Percentiles rank a stretch among this genome's conserved stretches.
phyloP scores from a whole-genome alignment of 2,329 filamentous ascomycete genomes.

The Fusarium sp. region DNA sequence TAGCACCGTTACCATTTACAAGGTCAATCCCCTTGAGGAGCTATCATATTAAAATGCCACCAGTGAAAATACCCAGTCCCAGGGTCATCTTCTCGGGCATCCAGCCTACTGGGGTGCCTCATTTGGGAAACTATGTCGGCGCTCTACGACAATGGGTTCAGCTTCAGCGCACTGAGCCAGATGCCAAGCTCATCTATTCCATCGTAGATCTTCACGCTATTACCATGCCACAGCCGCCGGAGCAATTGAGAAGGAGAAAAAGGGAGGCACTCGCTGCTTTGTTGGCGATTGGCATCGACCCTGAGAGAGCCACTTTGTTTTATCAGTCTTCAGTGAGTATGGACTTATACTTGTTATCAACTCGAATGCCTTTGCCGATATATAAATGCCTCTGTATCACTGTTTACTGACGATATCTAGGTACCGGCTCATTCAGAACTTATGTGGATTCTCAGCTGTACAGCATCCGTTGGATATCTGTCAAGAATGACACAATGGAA shows the following conservation, averaged over 20 bases:
- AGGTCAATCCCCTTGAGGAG: neutral
- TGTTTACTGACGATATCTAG: slow-evolving; percentile 51
- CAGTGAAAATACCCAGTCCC: slow-evolving; percentile 17
- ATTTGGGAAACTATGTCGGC: slow-evolving; percentile 95
- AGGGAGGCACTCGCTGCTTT: slow-evolving; percentile 82
- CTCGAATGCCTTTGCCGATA: neutral
- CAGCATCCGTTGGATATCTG: slow-evolving; percentile 92
- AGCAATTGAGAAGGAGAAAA: slow-evolving; percentile 70
- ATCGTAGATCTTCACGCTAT: slow-evolving; percentile 96
- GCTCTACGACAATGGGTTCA: slow-evolving; percentile 87
- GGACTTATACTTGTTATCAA: neutral
- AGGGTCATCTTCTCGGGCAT: slow-evolving; percentile 91
- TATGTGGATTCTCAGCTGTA: slow-evolving; percentile 97
- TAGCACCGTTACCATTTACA: neutral
- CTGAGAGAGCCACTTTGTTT: slow-evolving; percentile 81
- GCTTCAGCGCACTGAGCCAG: slow-evolving; percentile 71
- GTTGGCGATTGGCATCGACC: slow-evolving; percentile 85
- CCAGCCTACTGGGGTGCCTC: slow-evolving; percentile 93
- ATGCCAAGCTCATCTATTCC: slow-evolving; percentile 79
- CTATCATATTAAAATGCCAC: slow-evolving; percentile 5
- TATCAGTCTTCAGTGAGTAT: slow-evolving; percentile 77
- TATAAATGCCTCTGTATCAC: neutral
- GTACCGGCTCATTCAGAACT: slow-evolving; percentile 85
- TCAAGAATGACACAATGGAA: slow-evolving; percentile 99
- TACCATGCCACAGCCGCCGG: slow-evolving; percentile 77